Percentiles rank a stretch among this genome's conserved stretches.
These are phyloP conservation scores for Daldinia eschscholtzii DNA, from an alignment of 2,329 filamentous ascomycete species.

Conservation along the genomic window DNA sequence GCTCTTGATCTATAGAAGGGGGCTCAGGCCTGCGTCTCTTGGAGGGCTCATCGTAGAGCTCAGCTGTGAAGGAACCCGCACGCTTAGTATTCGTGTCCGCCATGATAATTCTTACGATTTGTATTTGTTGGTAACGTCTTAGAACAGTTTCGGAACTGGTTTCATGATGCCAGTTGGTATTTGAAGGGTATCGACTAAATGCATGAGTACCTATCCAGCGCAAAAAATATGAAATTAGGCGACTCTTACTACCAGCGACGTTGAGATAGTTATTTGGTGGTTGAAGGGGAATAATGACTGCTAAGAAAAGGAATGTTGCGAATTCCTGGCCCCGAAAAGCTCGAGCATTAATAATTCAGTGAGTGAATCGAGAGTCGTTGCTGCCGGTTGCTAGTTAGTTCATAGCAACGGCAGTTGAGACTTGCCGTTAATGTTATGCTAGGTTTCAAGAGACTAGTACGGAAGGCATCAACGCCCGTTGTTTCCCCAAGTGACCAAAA, in stretches of 20 bases:
- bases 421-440: neutral
- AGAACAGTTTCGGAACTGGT: neutral
- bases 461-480: neutral
- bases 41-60: neutral
- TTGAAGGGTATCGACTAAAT: neutral
- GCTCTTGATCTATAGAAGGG: neutral
- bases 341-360: too few species aligned
- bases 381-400: neutral
- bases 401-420: neutral
- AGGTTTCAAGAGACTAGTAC: neutral
- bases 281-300: neutral
- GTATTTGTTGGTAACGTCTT: neutral
- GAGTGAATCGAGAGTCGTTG: neutral
- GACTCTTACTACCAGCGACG: neutral
- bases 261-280: neutral
- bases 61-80: neutral
- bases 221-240: neutral
- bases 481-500: neutral
- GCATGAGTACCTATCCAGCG: neutral
- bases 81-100: slow-evolving; percentile 3
- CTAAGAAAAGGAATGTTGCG: neutral
- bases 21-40: neutral
- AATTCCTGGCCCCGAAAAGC: neutral
- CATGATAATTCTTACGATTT: neutral
- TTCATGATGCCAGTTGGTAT: neutral